Percentiles rank a stretch among this genome's conserved stretches.
These are phyloP conservation scores for Puccinia triticina DNA, from an alignment of 1,284 basidiomycete genomes.

Conservation along the genomic window DNA sequence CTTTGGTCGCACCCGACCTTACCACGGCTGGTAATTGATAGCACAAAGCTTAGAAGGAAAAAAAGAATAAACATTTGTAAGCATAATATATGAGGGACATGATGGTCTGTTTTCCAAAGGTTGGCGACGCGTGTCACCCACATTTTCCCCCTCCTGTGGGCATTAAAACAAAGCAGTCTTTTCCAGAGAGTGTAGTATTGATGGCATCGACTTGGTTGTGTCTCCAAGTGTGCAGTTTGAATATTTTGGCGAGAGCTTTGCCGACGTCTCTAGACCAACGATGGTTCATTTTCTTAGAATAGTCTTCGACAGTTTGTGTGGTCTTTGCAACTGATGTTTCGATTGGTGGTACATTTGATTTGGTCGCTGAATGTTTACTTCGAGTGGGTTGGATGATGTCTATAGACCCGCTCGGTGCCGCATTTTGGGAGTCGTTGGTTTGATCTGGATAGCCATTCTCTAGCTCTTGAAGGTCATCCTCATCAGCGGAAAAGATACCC, in stretches of 20 bases:
- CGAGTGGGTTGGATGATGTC: constrained; percentile 13
- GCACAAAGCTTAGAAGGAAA: constrained; percentile 61
- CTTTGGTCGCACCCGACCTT: constrained; percentile 69
- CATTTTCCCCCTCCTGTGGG: constrained; percentile 92
- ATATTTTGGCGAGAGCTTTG: constrained; percentile 69
- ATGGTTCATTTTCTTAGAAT: constrained; percentile 57
- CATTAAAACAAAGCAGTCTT: constrained; percentile 92
- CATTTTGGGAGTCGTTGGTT: neutral
- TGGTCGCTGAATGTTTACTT: neutral
- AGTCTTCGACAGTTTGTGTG: constrained; percentile 26
- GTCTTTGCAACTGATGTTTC: neutral
- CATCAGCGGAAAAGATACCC: constrained; percentile 26
- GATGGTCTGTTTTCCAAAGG: neutral
- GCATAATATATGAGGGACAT: neutral
- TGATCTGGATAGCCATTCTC: constrained; percentile 1
- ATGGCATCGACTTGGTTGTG: constrained; percentile 86
- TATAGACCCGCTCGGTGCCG: constrained; percentile 13
- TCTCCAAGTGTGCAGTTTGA: constrained; percentile 74
- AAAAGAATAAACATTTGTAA: no score
- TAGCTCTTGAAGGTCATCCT: neutral
- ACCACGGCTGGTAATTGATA: constrained; percentile 84
- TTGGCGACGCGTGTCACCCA: constrained; percentile 49
- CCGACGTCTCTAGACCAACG: constrained; percentile 68
- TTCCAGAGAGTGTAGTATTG: constrained; percentile 74
- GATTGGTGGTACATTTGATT: neutral